These are phyloP conservation scores for Lachnellula arida DNA, from an alignment of 2,329 filamentous ascomycete species.

Conservation along the genomic window DNA sequence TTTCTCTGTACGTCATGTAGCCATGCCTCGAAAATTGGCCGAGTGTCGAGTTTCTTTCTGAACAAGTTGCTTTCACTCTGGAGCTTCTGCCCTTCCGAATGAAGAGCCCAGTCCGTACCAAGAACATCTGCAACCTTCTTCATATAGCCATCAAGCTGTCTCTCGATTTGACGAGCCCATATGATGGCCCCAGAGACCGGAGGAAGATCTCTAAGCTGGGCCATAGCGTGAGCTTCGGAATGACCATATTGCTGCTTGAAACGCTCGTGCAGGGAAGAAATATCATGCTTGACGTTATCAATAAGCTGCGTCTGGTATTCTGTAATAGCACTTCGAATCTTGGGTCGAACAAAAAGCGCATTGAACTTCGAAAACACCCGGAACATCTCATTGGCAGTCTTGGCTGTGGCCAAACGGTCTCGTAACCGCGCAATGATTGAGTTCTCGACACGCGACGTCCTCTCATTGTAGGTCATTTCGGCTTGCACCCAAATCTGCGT, in stretches of 20 bases:
- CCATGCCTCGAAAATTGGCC: constrained; percentile 94
- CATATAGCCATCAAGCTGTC: constrained; percentile 95
- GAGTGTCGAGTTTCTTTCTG: constrained; percentile 91
- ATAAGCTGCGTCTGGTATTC: constrained; percentile 98
- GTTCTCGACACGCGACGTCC: constrained; percentile 95
- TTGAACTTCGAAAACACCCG: constrained; percentile 99
- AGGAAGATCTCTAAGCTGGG: constrained; percentile 89
- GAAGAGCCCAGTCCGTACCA: constrained; percentile 88
- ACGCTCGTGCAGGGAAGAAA: constrained; percentile 85
- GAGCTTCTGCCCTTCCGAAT: constrained; percentile 91
- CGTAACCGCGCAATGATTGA: constrained; percentile 93
- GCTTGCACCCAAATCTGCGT: constrained; percentile 90
- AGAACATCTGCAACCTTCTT: constrained; percentile 98
- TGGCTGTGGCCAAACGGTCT: constrained; percentile 89
- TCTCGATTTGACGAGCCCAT: constrained; percentile 95
- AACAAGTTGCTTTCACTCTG: constrained; percentile 90
- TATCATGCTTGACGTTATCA: constrained; percentile 95
- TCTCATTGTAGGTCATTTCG: constrained; percentile 94
- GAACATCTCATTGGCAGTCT: constrained; percentile 99
- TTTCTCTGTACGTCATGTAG: constrained; percentile 81
- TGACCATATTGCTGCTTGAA: constrained; percentile 99
- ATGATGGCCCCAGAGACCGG: constrained; percentile 97
- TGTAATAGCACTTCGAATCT: constrained; percentile 95
- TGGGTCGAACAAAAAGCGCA: constrained; percentile 94
- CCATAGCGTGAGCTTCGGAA: constrained; percentile 97